Percentiles rank a stretch among this genome's conserved stretches.
Evolutionary conservation across 306 rosid genomes (phyloP).

Genomic region (Casuarina glauca): DNA sequence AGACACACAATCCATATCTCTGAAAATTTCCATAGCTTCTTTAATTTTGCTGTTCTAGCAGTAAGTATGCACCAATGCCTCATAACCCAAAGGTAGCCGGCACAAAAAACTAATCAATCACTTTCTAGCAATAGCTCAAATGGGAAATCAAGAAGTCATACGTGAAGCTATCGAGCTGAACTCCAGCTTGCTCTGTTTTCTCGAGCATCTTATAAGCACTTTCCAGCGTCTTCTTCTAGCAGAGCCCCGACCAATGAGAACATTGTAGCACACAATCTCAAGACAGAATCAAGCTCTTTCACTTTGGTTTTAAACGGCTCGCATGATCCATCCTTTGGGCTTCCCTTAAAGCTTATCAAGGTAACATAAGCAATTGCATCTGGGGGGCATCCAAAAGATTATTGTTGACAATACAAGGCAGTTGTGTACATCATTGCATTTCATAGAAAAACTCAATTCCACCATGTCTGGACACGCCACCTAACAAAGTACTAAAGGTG

Average conservation of each 20-base stretch:
- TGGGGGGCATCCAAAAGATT: conserved; percentile 52
- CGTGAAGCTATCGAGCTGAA: conserved; percentile 62
- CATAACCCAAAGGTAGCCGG: conserved; percentile 68
- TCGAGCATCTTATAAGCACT: conserved; percentile 49
- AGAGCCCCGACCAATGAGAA: conserved; percentile 61
- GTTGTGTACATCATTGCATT: conserved; percentile 53
- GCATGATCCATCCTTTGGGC: conserved; percentile 87
- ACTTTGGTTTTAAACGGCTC: conserved; percentile 46
- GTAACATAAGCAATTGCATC: conserved; percentile 62
- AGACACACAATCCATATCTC: conserved; percentile 48
- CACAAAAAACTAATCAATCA: conserved; percentile 48
- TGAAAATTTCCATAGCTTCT: conserved; percentile 61
- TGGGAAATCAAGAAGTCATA: conserved; percentile 69
- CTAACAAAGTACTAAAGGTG: conserved; percentile 67
- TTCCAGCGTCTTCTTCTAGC: conserved; percentile 60
- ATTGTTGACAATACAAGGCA: conserved; percentile 65
- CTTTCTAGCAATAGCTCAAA: conserved; percentile 56
- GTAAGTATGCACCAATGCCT: conserved; percentile 66
- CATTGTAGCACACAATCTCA: conserved; percentile 60
- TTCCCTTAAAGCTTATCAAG: conserved; percentile 66
- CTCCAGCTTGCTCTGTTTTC: conserved; percentile 61
- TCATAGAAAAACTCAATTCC: conserved; percentile 61
- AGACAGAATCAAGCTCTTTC: conserved; percentile 41
- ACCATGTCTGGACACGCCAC: conserved; percentile 67
- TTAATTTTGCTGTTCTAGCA: conserved; percentile 48